Percentiles rank a stretch among this genome's conserved stretches.
Evolutionary conservation across 2,329 filamentous ascomycete genomes (phyloP).

Genomic region (Cercospora zeina): DNA sequence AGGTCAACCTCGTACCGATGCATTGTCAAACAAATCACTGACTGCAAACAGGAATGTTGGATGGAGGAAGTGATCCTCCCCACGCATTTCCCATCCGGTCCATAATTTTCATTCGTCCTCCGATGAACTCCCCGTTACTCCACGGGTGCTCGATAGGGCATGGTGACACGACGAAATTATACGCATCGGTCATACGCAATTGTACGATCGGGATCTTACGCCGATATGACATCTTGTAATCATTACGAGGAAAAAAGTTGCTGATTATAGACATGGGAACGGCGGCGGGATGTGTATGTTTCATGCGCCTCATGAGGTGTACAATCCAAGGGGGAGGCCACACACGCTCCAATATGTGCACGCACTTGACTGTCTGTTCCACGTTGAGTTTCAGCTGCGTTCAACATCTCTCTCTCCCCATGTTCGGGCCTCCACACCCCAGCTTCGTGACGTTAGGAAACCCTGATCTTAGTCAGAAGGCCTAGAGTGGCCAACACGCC

Average conservation of each 20-base stretch:
- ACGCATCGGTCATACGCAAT: background rate
- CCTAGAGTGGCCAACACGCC: too few species aligned
- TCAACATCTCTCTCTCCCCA: background rate
- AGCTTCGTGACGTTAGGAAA: background rate
- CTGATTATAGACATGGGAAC: constrained; percentile 5
- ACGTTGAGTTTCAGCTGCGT: background rate
- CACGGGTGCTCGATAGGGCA: background rate
- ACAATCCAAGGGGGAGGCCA: background rate
- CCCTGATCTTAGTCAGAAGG: too few species aligned
- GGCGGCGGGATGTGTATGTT: background rate
- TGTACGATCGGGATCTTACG: background rate
- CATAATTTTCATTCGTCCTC: background rate
- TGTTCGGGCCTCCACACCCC: background rate
- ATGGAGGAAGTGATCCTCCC: constrained; percentile 54
- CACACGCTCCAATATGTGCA: background rate
- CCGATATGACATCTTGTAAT: constrained; percentile 7
- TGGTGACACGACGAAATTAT: background rate
- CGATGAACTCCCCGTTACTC: background rate
- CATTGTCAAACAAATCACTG: constrained; percentile 6
- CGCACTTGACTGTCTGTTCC: background rate
- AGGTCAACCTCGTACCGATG: background rate
- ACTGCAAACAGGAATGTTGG: constrained; percentile 54
- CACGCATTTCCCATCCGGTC: too few species aligned
- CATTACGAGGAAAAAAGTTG: constrained; percentile 1
- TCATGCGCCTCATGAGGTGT: background rate